These are phyloP conservation scores for Curvularia hawaiiensis DNA, from an alignment of 2,329 filamentous ascomycete genomes.

Conservation along the genomic window DNA sequence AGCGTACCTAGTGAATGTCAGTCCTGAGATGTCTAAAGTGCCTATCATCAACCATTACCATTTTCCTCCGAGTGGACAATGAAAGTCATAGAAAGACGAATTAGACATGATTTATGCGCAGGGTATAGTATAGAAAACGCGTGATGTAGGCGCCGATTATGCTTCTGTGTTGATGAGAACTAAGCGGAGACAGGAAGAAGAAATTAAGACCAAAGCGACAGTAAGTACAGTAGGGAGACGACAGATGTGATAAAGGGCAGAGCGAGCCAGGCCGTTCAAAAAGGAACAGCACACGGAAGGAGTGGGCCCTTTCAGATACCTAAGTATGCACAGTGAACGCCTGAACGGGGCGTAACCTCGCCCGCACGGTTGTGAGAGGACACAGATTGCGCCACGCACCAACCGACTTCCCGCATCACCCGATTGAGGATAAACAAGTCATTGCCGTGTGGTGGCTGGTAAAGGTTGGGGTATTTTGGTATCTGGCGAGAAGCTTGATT, in stretches of 20 bases:
- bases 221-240: conserved; percentile 12
- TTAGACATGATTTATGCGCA: conserved; percentile 9
- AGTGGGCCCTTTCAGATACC: neutral
- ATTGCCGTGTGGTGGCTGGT: conserved; percentile 18
- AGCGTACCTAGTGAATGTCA: conserved; percentile 29
- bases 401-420: conserved; percentile 7
- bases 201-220: conserved; percentile 12
- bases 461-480: conserved; percentile 20
- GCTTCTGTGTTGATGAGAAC: neutral
- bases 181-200: conserved; percentile 5
- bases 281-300: conserved; percentile 15
- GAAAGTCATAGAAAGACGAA: conserved; percentile 23
- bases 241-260: conserved; percentile 10
- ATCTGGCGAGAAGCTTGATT: conserved; percentile 25
- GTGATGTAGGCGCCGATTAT: neutral
- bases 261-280: conserved; percentile 13
- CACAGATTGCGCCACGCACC: conserved; percentile 12
- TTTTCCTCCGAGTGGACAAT: conserved; percentile 28
- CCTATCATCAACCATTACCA: conserved; percentile 21
- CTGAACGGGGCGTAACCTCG: conserved; percentile 17
- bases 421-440: conserved; percentile 14
- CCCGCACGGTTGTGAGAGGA: conserved; percentile 9
- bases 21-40: neutral
- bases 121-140: neutral
- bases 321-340: conserved; percentile 13